phyloP scores from a whole-genome alignment of 2,329 filamentous ascomycete species.

The Colletotrichum siamense region DNA sequence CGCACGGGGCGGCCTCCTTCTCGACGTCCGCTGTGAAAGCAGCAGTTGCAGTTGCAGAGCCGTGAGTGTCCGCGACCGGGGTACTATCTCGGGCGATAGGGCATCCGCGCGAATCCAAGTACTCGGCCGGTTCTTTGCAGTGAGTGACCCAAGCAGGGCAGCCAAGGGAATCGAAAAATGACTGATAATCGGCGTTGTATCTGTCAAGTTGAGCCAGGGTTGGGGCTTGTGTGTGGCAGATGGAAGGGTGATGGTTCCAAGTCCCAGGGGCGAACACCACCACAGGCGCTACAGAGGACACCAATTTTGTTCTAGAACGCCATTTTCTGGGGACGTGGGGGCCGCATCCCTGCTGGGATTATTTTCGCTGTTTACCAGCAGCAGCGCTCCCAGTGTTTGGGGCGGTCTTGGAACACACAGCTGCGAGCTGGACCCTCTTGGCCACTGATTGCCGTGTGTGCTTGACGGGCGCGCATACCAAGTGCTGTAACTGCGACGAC shows the following conservation, averaged over 20 bases:
- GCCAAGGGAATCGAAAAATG: background rate
- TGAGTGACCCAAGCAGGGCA: background rate
- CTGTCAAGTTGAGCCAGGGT: background rate
- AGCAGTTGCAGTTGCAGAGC: background rate
- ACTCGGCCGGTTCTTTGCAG: constrained; percentile 6
- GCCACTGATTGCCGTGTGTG: background rate
- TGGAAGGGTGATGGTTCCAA: constrained; percentile 5
- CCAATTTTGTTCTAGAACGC: constrained; percentile 22
- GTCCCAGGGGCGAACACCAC: constrained; percentile 11
- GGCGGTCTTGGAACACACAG: background rate
- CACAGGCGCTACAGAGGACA: background rate
- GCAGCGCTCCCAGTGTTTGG: background rate
- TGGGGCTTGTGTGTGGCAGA: background rate
- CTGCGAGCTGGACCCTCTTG: background rate
- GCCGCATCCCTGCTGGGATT: constrained; percentile 16
- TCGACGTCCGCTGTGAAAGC: background rate
- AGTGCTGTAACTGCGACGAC: background rate
- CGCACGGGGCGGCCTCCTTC: background rate
- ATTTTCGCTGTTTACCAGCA: constrained; percentile 12
- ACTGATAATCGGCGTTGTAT: background rate
- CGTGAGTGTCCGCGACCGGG: background rate
- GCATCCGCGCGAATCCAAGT: constrained; percentile 1
- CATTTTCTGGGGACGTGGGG: constrained; percentile 22
- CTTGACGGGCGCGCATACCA: background rate
- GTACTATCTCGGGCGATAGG: background rate